Conservation (phyloP, 192 early-diverging fungal species). For the Backusella tuberculispora region DNA sequence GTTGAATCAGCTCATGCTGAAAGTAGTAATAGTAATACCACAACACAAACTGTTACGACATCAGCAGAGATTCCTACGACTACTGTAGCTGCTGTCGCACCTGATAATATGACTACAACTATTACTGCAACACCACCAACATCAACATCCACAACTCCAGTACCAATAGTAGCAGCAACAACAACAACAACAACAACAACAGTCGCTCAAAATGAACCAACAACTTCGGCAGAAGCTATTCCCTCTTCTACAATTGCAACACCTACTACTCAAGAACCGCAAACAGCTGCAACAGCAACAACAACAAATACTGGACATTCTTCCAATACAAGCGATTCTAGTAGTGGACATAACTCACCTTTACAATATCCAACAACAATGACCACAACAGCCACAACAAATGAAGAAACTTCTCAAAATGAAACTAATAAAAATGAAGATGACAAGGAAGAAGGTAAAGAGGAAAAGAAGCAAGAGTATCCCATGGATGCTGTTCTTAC, state of each 20-base stretch:
- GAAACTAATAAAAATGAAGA: slow-evolving; percentile 21
- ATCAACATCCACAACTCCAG: background rate
- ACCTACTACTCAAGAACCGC: background rate
- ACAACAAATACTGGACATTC: background rate
- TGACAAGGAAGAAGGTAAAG: slow-evolving; percentile 7
- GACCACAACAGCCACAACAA: slow-evolving; percentile 26
- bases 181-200: background rate
- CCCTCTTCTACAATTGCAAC: background rate
- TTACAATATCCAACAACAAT: slow-evolving; percentile 5
- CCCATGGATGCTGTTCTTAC: slow-evolving; percentile 55
- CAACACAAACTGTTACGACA: background rate
- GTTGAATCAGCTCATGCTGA: slow-evolving; percentile 3
- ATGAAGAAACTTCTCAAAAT: slow-evolving; percentile 24
- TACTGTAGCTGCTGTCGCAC: background rate
- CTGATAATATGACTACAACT: background rate
- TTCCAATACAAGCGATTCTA: background rate
- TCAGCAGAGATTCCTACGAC: background rate
- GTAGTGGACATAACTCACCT: slow-evolving; percentile 32
- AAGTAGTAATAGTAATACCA: background rate
- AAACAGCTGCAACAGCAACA: background rate
- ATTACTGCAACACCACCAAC: background rate
- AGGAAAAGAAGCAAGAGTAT: slow-evolving; percentile 43
- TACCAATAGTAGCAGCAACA: too few species aligned
- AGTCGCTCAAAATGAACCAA: background rate
- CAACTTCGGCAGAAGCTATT: background rate